Conservation (phyloP, 2,329 filamentous ascomycete genomes). For the Cercospora sp. region DNA sequence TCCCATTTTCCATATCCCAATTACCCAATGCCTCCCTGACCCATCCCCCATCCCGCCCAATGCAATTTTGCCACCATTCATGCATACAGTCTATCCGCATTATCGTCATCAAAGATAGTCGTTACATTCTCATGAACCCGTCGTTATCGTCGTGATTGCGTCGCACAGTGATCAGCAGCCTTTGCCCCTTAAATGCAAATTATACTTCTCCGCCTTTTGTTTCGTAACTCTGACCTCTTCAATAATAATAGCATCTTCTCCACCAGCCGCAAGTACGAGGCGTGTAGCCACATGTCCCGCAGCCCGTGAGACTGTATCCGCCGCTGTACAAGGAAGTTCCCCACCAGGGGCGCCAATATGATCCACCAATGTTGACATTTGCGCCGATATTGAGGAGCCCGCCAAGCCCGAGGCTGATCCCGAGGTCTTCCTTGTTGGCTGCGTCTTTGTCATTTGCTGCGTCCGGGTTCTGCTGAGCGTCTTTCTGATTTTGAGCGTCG, state of each 20-base stretch:
- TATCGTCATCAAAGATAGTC: background rate
- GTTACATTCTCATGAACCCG: background rate
- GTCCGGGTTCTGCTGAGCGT: background rate
- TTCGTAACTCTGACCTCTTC: too few species aligned
- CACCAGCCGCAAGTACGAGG: too few species aligned
- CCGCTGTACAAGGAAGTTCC: background rate
- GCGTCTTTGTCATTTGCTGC: background rate
- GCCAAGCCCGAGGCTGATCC: background rate
- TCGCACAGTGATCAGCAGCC: too few species aligned
- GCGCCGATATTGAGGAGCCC: background rate
- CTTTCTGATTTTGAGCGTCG: background rate
- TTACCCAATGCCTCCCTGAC: background rate
- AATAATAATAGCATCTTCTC: too few species aligned
- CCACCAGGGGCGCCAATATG: background rate
- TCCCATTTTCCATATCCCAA: background rate
- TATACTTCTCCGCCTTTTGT: too few species aligned
- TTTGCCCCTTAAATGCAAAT: too few species aligned
- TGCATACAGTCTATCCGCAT: background rate
- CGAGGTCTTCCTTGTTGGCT: background rate
- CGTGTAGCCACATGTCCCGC: too few species aligned
- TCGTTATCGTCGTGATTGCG: background rate
- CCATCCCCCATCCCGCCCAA: background rate
- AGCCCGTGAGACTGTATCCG: too few species aligned
- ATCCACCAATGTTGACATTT: background rate
- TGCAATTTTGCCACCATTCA: background rate